phyloP scores from a whole-genome alignment of 1,284 basidiomycete species.

The Sphaerobolus stellatus region DNA sequence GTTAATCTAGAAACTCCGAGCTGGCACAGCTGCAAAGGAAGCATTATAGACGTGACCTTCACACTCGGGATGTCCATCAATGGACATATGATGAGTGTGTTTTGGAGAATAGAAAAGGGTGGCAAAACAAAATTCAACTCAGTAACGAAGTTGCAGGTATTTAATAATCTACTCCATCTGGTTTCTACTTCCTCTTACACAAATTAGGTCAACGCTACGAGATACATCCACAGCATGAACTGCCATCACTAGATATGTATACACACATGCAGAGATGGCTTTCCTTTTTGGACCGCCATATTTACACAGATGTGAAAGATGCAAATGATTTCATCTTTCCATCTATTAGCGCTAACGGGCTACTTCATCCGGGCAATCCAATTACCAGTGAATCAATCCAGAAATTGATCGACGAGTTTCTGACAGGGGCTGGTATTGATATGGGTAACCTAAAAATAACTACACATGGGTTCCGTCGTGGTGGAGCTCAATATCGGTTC shows the following conservation, averaged over 20 bases:
- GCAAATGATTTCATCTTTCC: conserved; percentile 37
- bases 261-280: conserved; percentile 28
- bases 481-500: conserved; percentile 39
- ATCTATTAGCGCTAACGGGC: conserved; percentile 27
- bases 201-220: conserved; percentile 26
- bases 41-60: conserved; percentile 17
- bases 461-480: conserved; percentile 35
- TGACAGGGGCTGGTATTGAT: conserved; percentile 20
- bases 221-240: conserved; percentile 27
- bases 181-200: too few relatives aligned
- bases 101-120: neutral
- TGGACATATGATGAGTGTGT: neutral
- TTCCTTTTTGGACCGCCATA: conserved; percentile 18
- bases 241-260: conserved; percentile 26
- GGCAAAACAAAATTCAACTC: conserved; percentile 1
- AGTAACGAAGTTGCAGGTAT: neutral
- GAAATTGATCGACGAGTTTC: conserved; percentile 25
- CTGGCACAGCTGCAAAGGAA: conserved; percentile 18
- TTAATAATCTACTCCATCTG: too few relatives aligned
- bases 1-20: conserved; percentile 27
- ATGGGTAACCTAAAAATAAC: conserved; percentile 21
- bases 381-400: conserved; percentile 30
- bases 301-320: conserved; percentile 19
- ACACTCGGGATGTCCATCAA: neutral
- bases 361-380: conserved; percentile 18